Evolutionary conservation across 2,329 filamentous ascomycete genomes (phyloP).

Genomic region (Colletotrichum echinochloae): DNA sequence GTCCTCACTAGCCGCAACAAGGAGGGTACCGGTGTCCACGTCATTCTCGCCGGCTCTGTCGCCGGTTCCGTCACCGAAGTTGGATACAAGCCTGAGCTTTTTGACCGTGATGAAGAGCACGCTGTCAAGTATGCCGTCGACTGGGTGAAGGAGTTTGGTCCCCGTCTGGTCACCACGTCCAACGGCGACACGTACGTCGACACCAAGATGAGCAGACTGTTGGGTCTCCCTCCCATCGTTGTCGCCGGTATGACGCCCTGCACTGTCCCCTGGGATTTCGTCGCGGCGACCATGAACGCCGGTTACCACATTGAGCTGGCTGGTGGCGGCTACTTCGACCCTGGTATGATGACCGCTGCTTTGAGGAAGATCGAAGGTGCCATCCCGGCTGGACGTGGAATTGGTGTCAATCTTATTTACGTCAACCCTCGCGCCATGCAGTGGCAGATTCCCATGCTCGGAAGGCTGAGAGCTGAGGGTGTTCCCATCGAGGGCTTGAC

Average conservation of each 20-base stretch:
- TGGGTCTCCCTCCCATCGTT: conserved; percentile 88
- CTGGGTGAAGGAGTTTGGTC: conserved; percentile 97
- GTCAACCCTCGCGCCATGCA: conserved; percentile 89
- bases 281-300: conserved; percentile 91
- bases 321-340: conserved; percentile 89
- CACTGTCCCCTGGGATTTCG: conserved; percentile 92
- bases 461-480: conserved; percentile 83
- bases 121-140: conserved; percentile 95
- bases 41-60: conserved; percentile 94
- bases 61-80: conserved; percentile 91
- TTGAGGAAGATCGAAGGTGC: conserved; percentile 86
- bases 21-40: conserved; percentile 95
- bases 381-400: conserved; percentile 87
- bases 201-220: conserved; percentile 92
- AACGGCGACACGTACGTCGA: conserved; percentile 92
- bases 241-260: conserved; percentile 95
- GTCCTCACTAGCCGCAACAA: conserved; percentile 98
- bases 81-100: conserved; percentile 97
- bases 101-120: conserved; percentile 94
- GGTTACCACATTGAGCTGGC: conserved; percentile 95
- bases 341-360: conserved; percentile 84
- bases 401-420: conserved; percentile 91
- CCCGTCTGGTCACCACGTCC: conserved; percentile 90
- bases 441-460: conserved; percentile 91
- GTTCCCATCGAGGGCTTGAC: conserved; percentile 92